Evolutionary conservation across 768 basidiomycete species (phyloP), one percentile per base, ranked within the genome.

Genomic region (Suillus tomentosus): DNA sequence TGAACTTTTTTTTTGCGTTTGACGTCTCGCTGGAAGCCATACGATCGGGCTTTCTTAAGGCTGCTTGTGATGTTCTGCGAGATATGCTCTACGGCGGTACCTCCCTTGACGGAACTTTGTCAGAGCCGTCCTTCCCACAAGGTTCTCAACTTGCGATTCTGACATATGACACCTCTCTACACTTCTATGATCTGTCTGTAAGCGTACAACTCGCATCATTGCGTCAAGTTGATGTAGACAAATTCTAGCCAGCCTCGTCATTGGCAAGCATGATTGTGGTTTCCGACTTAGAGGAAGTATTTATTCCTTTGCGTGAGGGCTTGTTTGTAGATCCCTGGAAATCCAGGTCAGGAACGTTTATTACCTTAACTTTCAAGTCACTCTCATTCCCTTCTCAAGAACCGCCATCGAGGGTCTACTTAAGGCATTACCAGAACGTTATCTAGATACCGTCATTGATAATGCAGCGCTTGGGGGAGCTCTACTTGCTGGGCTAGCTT

Each of bases 151-250:
- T 98, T n/a, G 90, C 88, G 2, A 88, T 99, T 66, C 64, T 98
- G 31, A 92, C 95, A 0, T 97, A 89, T 71, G 94, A 96, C 71
- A 74, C 79, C 56, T 81, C 85, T 1, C 76, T 99, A 37, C 93
- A 97, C 68, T 96, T 97, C 73, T 94, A 94, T 76, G 87, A 96
- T 72, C 80, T 99, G 65, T 87, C 90, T 71, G 96, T 93, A 81
- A 80, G 89, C 56, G 60, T 67, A 61, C 68, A 56, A 47, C 45
- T 42, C 67, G 60, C 56, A 58, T 62, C 58, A 22, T 27, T 51
- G 58, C 3, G 42, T 58, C 40, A 65, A 59, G 64, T 63, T 62
- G 45, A 58, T 64, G 40, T 73, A 68, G 61, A 73, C 59, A 75
- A 64, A 61, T 56, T 55, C 42, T 66, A 61, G 56, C 65, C 65